A percentile compares a stretch with the other conserved stretches of the same genome.
phyloP scores from a whole-genome alignment of 2,329 filamentous ascomycete genomes.

The Zymoseptoria crescenta region DNA sequence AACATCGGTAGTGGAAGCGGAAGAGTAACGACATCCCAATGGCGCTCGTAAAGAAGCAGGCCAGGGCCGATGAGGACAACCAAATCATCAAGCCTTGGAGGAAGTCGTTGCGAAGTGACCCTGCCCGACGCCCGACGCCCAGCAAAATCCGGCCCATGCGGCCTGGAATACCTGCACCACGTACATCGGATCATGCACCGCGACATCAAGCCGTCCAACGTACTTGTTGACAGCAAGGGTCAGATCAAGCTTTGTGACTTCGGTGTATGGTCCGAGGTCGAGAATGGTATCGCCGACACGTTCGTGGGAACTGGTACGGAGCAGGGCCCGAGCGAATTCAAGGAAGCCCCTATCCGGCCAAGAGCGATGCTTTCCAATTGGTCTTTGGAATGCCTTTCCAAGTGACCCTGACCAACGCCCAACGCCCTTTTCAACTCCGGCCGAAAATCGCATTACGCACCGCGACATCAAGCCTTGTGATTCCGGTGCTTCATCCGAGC shows the following conservation, averaged over 20 bases:
- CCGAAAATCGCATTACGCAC: conserved; percentile 22
- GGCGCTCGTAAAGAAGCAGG: conserved; percentile 25
- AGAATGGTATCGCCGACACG: conserved; percentile 89
- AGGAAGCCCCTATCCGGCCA: conserved; percentile 93
- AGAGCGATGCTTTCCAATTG: conserved; percentile 90
- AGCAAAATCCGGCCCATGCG: conserved; percentile 89
- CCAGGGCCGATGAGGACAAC: conserved; percentile 51
- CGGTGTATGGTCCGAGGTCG: conserved; percentile 96
- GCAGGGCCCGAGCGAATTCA: conserved; percentile 98
- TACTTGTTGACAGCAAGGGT: conserved; percentile 42
- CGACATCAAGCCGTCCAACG: conserved; percentile 97
- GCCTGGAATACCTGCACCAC: conserved; percentile 88
- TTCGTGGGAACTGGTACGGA: conserved; percentile 98
- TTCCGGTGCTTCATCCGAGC: conserved; percentile 95
- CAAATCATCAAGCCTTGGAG: conserved; percentile 74
- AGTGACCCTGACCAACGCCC: too few relatives aligned
- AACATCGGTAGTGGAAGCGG: conserved; percentile 39
- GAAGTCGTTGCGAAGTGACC: too few relatives aligned
- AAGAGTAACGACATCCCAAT: conserved; percentile 10
- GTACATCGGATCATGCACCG: conserved; percentile 98
- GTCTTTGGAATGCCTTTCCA: too few relatives aligned
- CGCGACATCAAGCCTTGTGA: conserved; percentile 96
- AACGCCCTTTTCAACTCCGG: conserved; percentile 69
- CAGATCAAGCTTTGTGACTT: conserved; percentile 98
- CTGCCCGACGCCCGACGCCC: conserved; percentile 41